These are phyloP conservation scores for Populus simonii DNA, from an alignment of 345 rosid genomes.

Conservation along the genomic window DNA sequence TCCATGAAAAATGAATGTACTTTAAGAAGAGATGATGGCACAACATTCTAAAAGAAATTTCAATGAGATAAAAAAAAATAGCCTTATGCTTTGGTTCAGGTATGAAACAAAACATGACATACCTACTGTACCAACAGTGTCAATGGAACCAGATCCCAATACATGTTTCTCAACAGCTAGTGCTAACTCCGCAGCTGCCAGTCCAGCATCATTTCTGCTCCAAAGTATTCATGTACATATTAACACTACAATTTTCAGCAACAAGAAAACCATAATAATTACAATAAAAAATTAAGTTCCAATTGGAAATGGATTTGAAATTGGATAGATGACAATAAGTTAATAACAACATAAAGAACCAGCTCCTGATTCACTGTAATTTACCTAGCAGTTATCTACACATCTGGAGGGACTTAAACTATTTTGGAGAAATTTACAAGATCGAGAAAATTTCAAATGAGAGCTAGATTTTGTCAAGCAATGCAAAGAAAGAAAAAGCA, in stretches of 20 bases:
- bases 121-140: constrained; percentile 97
- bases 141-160: constrained; percentile 75
- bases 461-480: not conserved
- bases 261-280: too few species aligned
- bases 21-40: not conserved
- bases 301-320: constrained; percentile 8
- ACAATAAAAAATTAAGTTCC: not conserved
- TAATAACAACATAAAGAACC: not conserved
- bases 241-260: too few species aligned
- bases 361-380: not conserved
- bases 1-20: constrained; percentile 2
- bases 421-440: not conserved
- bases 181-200: constrained; percentile 92
- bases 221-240: constrained; percentile 3
- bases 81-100: not conserved
- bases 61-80: not conserved
- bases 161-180: constrained; percentile 89
- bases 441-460: not conserved
- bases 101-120: constrained; percentile 17
- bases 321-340: not conserved
- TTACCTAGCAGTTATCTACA: not conserved
- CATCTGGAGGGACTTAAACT: not conserved
- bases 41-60: not conserved
- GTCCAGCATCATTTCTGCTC: constrained; percentile 86
- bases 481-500: not conserved